phyloP scores from a whole-genome alignment of 768 basidiomycete species.

The Dioszegia hungarica region DNA sequence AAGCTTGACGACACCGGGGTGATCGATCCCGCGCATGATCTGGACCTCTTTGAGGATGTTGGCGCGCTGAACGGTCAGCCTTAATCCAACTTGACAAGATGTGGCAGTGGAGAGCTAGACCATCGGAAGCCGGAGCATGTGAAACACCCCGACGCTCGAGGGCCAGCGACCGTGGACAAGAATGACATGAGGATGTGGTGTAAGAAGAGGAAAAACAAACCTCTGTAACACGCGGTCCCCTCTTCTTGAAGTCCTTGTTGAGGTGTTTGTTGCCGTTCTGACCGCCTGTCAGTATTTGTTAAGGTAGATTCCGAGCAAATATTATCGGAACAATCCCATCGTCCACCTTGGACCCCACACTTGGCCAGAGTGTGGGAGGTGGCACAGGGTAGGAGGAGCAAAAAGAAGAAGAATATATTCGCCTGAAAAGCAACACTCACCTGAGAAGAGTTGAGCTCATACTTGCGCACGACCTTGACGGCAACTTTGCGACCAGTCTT shows the following conservation, averaged over 20 bases:
- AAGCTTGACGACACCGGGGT: constrained; percentile 89
- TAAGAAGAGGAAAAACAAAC: constrained; percentile 54
- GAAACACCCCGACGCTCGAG: constrained; percentile 31
- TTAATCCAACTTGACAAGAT: not conserved
- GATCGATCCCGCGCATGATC: constrained; percentile 93
- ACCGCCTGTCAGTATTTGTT: constrained; percentile 14
- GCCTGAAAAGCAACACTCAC: constrained; percentile 15
- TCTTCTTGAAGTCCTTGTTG: constrained; percentile 90
- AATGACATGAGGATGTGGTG: constrained; percentile 2
- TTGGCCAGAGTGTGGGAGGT: constrained; percentile 42
- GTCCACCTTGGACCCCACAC: constrained; percentile 31
- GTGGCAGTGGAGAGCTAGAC: too few species aligned
- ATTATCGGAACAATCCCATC: constrained; percentile 11
- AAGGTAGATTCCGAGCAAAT: not conserved
- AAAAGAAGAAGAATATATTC: not conserved
- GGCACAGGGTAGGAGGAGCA: constrained; percentile 10
- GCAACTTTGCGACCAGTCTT: constrained; percentile 73
- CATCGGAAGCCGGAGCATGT: too few species aligned
- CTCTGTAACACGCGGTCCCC: constrained; percentile 89
- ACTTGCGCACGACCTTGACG: constrained; percentile 76
- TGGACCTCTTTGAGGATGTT: constrained; percentile 99
- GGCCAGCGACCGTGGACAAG: constrained; percentile 26
- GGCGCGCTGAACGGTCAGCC: constrained; percentile 62
- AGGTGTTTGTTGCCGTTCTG: constrained; percentile 89
- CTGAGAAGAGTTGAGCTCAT: constrained; percentile 29